These are phyloP conservation scores for Ciborinia camelliae DNA, from an alignment of 2,329 filamentous ascomycete species.

Conservation along the genomic window DNA sequence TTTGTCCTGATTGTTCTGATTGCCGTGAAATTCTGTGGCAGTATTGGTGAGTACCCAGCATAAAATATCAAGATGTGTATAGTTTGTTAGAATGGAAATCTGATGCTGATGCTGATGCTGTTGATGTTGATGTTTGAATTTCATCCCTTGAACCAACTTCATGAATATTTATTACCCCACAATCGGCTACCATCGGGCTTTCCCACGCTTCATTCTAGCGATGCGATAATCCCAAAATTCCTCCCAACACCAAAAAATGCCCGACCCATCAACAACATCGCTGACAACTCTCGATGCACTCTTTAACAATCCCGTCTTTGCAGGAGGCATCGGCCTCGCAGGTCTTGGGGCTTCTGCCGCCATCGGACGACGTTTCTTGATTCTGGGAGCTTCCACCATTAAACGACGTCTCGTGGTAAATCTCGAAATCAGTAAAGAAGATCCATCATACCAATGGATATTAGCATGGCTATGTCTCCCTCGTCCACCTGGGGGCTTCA, in stretches of 20 bases:
- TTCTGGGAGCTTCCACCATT: slow-evolving; percentile 69
- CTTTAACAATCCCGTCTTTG: slow-evolving; percentile 61
- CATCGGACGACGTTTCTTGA: slow-evolving; percentile 73
- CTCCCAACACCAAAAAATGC: slow-evolving; percentile 5
- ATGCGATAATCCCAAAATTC: not conserved
- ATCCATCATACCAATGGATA: slow-evolving; percentile 91
- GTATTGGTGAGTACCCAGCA: not conserved
- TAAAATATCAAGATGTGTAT: not conserved
- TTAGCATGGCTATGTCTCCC: slow-evolving; percentile 90
- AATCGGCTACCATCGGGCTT: slow-evolving; percentile 7
- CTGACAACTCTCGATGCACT: slow-evolving; percentile 53
- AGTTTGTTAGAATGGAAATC: not conserved
- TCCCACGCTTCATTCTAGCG: not conserved
- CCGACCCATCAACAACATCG: slow-evolving; percentile 22
- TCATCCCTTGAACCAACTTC: not conserved
- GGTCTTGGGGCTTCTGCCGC: slow-evolving; percentile 79
- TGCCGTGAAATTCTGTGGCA: too few species aligned
- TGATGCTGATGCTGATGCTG: too few species aligned
- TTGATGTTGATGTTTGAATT: not conserved
- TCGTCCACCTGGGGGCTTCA: slow-evolving; percentile 49
- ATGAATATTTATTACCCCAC: not conserved
- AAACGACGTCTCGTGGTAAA: slow-evolving; percentile 87
- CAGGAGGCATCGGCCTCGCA: slow-evolving; percentile 83
- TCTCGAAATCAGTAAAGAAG: slow-evolving; percentile 91
- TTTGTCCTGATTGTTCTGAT: not conserved